A percentile compares a stretch with the other conserved stretches of the same genome.
phyloP scores from a whole-genome alignment of 1,284 basidiomycete species.

The Fomitopsis betulina region DNA sequence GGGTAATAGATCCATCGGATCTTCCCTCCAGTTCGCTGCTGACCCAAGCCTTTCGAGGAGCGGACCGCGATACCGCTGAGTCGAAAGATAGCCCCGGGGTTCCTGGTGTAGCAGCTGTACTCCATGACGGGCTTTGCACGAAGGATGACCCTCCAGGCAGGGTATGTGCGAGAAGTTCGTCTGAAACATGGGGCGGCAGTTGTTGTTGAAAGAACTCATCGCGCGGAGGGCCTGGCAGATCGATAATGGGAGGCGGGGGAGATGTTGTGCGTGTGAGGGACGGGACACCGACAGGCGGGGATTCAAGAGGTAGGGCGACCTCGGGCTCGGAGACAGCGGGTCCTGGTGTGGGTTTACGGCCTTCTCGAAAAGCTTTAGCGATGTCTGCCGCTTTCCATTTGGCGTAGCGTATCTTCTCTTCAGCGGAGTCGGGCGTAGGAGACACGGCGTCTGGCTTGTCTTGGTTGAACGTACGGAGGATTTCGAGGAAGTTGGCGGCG shows the following conservation, averaged over 20 bases:
- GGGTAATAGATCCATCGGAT: constrained; percentile 12
- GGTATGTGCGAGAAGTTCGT: constrained; percentile 10
- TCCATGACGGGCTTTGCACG: constrained; percentile 49
- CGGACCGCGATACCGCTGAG: not conserved
- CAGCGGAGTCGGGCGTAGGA: constrained; percentile 13
- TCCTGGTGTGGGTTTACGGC: constrained; percentile 66
- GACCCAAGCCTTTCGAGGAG: constrained; percentile 7
- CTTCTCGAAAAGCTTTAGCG: constrained; percentile 84
- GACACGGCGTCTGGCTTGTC: constrained; percentile 49
- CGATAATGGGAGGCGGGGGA: constrained; percentile 16
- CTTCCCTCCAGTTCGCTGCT: constrained; percentile 25
- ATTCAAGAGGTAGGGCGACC: constrained; percentile 14
- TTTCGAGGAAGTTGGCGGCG: constrained; percentile 83
- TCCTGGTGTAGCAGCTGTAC: constrained; percentile 61
- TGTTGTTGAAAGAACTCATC: constrained; percentile 5
- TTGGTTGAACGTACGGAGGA: constrained; percentile 73
- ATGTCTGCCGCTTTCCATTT: constrained; percentile 95
- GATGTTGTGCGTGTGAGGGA: constrained; percentile 7
- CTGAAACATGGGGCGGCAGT: constrained; percentile 7
- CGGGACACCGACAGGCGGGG: constrained; percentile 15
- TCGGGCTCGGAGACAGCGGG: constrained; percentile 39
- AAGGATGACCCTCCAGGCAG: constrained; percentile 7
- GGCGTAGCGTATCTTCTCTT: constrained; percentile 79
- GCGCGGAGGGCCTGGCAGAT: constrained; percentile 10
- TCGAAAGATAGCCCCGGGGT: constrained; percentile 10